These are phyloP conservation scores for Fusarium sp. DNA, from an alignment of 2,329 filamentous ascomycete species.

Conservation along the genomic window DNA sequence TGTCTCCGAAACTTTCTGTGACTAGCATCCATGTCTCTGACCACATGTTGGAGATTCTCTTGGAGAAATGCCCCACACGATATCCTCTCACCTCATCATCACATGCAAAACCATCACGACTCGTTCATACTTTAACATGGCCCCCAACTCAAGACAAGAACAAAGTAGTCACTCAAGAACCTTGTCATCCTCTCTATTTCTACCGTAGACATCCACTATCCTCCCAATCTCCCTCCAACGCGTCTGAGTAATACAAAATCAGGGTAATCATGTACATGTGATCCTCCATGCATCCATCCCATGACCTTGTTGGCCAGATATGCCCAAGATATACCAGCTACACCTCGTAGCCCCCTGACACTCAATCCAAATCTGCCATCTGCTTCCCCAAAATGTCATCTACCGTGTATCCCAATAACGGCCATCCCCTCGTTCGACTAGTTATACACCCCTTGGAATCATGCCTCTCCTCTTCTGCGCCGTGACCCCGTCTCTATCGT, in stretches of 20 bases:
- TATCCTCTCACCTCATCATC: conserved; percentile 20
- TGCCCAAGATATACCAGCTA: conserved; percentile 9
- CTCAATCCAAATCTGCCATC: conserved; percentile 20
- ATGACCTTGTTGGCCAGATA: conserved; percentile 19
- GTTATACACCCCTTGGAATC: background rate
- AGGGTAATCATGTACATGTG: conserved; percentile 39
- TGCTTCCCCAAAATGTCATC: conserved; percentile 3
- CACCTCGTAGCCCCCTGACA: conserved; percentile 4
- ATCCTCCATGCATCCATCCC: conserved; percentile 18
- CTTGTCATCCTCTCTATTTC: conserved; percentile 17
- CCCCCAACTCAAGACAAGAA: background rate
- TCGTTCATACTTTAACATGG: background rate
- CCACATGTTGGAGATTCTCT: conserved; percentile 4
- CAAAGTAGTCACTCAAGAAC: conserved; percentile 13
- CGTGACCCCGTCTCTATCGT: conserved; percentile 19
- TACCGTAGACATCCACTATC: conserved; percentile 29
- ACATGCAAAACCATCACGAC: conserved; percentile 37
- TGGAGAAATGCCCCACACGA: conserved; percentile 35
- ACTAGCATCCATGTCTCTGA: background rate
- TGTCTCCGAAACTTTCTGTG: background rate
- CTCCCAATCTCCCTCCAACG: conserved; percentile 23
- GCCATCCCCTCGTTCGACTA: conserved; percentile 14
- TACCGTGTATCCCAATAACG: conserved; percentile 3
- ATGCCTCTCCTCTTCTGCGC: conserved; percentile 9
- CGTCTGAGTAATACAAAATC: conserved; percentile 13